Evolutionary conservation across 805 yeast genomes (phyloP), one percentile per base, ranked within the genome.

Genomic region (Nakazawaea wickerhamii): DNA sequence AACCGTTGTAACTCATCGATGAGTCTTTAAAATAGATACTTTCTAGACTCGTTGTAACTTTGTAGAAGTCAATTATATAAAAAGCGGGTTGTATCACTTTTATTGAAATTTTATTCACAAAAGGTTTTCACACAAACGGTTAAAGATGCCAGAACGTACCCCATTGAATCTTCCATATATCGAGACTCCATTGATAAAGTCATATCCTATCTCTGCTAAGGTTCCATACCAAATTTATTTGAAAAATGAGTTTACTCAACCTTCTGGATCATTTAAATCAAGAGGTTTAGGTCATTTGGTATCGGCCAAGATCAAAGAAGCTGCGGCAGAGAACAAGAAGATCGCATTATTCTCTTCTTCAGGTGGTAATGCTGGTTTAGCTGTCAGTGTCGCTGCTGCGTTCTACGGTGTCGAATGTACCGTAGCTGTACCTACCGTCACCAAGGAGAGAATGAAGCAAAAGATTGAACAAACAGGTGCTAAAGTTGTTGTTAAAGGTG

Each of bases 281-380:
- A 60, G 82, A 50, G 81, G 82, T 1, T 63, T 77, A 22, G 79
- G 81, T 5, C 53, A 72, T 45, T 59, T 73, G 33, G 65, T 76
- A 26, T 51, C 57, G n/a, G 50, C 53, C 11, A 58, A 64, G 6
- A 56, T 69, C 1, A 54, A 51, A 2, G 50, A 51, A 14, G 65
- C 67, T 1, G 50, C 53, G 21, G 36, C 26, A 2, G 40, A 59
- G 4, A 48, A 52, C 13, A 59, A 61, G 35, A 49, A 50, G 30
- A 61, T 71, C 13, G 65, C 64, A 5, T 71, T 75, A 4, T 68
- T 67, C 47, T 69, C 79, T 5, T 73, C 79, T 11, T 70, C 77
- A 32, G 81, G 81, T 9, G 81, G 81, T 4, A 72, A 72, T 47
- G 77, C 77, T 13, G 77, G 77, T 1, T 61, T 72, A 41, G 81